Percentiles rank a stretch among this genome's conserved stretches.
These are phyloP conservation scores for Dioscorea zingiberensis DNA, from an alignment of 106 monocot species.

Conservation along the genomic window DNA sequence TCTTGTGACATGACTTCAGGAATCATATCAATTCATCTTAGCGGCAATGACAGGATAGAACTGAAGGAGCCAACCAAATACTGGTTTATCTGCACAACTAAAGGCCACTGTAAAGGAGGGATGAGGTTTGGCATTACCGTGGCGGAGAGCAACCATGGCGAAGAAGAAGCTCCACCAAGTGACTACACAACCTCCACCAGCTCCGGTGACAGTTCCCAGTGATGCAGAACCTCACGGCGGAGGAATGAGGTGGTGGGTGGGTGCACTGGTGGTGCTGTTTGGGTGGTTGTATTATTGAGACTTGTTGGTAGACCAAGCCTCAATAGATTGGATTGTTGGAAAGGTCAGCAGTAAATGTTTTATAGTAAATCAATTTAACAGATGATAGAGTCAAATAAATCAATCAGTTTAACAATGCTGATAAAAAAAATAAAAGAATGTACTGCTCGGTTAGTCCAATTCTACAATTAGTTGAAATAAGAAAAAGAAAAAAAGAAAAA, in stretches of 20 bases:
- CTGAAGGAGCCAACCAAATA: neutral
- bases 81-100: conserved; percentile 4
- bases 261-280: neutral
- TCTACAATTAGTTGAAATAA: conserved; percentile 47
- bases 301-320: neutral
- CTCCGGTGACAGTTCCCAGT: neutral
- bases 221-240: too few species aligned
- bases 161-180: neutral
- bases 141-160: neutral
- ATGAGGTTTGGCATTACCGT: conserved; percentile 4
- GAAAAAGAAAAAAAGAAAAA: conserved; percentile 6
- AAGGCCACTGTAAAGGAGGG: conserved; percentile 5
- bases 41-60: neutral
- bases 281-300: too few species aligned
- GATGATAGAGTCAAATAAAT: neutral
- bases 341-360: neutral
- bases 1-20: neutral
- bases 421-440: conserved; percentile 56
- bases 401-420: neutral
- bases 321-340: neutral
- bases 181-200: neutral
- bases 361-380: neutral
- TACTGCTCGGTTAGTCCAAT: conserved; percentile 43
- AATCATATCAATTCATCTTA: neutral
- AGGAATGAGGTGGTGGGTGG: neutral